phyloP scores from a whole-genome alignment of 78 protist genomes.

The Salpingoeca rosetta region DNA sequence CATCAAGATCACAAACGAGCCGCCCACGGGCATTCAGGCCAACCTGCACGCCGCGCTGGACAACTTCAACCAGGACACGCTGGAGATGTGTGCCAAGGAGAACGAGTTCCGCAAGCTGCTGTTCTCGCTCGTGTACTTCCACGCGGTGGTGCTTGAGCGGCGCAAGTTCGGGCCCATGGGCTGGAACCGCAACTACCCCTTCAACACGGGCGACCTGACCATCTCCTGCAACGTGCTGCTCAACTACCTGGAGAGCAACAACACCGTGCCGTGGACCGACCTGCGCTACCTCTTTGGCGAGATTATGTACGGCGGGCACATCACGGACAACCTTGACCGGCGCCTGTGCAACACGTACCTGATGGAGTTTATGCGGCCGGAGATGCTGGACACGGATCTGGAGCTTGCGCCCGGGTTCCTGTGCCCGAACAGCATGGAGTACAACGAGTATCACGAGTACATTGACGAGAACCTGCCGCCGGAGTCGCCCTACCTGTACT shows the following conservation, averaged over 20 bases:
- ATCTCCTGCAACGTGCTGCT: conserved; percentile 48
- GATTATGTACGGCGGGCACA: conserved; percentile 91
- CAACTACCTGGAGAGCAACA: conserved; percentile 64
- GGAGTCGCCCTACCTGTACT: conserved; percentile 72
- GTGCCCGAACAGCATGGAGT: conserved; percentile 16
- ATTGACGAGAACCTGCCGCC: conserved; percentile 49
- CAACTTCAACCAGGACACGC: conserved; percentile 35
- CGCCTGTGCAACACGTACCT: conserved; percentile 64
- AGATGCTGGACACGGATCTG: conserved; percentile 32
- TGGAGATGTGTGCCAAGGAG: conserved; percentile 45
- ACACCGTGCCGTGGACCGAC: conserved; percentile 81
- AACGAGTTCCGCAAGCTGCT: conserved; percentile 54
- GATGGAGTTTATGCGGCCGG: conserved; percentile 30
- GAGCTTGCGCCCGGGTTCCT: conserved; percentile 49
- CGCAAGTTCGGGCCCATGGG: conserved; percentile 85
- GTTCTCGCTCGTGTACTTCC: conserved; percentile 80
- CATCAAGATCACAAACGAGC: conserved; percentile 87
- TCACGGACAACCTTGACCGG: conserved; percentile 78
- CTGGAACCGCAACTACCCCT: conserved; percentile 77
- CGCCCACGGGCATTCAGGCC: conserved; percentile 69
- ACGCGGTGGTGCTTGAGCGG: conserved; percentile 75
- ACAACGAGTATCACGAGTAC: conserved; percentile 47
- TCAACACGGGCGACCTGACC: conserved; percentile 77
- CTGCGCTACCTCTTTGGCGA: conserved; percentile 81
- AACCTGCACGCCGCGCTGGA: conserved; percentile 45